Evolutionary conservation across 2,329 filamentous ascomycete species (phyloP).

Genomic region (Hysterium pulicare): DNA sequence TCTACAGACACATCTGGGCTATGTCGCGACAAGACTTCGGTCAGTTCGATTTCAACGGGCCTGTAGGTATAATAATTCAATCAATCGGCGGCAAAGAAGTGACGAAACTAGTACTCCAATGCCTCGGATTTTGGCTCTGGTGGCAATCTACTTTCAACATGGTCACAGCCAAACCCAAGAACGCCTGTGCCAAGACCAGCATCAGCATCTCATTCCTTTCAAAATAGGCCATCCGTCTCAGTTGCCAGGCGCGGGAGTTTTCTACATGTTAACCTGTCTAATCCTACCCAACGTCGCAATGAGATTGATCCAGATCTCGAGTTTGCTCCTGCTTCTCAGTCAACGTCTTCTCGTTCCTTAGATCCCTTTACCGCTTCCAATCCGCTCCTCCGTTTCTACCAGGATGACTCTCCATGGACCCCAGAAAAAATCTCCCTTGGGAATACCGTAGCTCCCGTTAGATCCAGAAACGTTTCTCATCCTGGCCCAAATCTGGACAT

Average conservation of each 20-base stretch:
- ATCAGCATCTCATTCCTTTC: no score
- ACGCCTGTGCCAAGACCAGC: background rate
- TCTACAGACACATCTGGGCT: background rate
- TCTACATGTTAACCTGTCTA: conserved; percentile 4
- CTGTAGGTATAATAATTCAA: background rate
- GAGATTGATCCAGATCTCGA: conserved; percentile 10
- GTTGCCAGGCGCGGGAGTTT: background rate
- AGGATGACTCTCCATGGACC: conserved; percentile 27
- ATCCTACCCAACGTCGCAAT: conserved; percentile 4
- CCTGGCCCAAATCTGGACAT: conserved; percentile 14
- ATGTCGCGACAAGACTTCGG: conserved; percentile 1
- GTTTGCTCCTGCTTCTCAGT: conserved; percentile 7
- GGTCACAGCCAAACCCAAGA: background rate
- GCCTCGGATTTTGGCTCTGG: background rate
- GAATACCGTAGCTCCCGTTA: background rate
- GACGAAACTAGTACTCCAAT: background rate
- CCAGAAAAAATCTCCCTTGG: conserved; percentile 5
- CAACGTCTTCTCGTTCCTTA: conserved; percentile 9
- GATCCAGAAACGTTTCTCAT: background rate
- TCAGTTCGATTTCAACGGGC: background rate
- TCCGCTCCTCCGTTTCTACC: conserved; percentile 12
- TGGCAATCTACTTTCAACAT: background rate
- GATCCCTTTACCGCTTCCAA: conserved; percentile 7
- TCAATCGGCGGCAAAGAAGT: background rate
- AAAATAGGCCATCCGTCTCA: background rate